phyloP scores from a whole-genome alignment of 768 basidiomycete genomes.

The Phanerochaete carnosa region DNA sequence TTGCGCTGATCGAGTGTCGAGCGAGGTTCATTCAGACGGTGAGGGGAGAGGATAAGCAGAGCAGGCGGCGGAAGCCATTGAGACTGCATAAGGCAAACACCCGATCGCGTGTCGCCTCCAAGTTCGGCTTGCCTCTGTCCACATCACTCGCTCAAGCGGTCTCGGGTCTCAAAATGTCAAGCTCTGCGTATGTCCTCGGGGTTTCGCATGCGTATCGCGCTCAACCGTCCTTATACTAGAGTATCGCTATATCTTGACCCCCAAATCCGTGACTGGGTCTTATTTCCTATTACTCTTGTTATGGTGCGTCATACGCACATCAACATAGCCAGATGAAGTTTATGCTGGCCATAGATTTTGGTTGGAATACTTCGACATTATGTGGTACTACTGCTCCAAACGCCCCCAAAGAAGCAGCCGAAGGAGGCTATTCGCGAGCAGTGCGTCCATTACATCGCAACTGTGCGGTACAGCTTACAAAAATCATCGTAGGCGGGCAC shows the following conservation, averaged over 20 bases:
- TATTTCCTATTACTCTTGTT: constrained; percentile 95
- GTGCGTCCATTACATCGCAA: constrained; percentile 43
- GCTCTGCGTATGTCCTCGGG: constrained; percentile 22
- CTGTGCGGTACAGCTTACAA: not conserved
- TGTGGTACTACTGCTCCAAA: constrained; percentile 81
- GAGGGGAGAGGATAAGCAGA: constrained; percentile 1
- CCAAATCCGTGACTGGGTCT: constrained; percentile 90
- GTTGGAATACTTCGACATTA: constrained; percentile 93
- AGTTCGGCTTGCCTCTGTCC: not conserved
- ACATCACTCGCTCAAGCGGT: not conserved
- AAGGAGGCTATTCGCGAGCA: constrained; percentile 87
- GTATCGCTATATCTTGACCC: constrained; percentile 81
- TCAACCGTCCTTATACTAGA: constrained; percentile 22
- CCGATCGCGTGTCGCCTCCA: constrained; percentile 2
- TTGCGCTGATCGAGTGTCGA: constrained; percentile 78
- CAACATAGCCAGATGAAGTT: constrained; percentile 6
- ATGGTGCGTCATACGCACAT: constrained; percentile 61
- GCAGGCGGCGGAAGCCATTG: constrained; percentile 4
- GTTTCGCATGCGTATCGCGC: not conserved
- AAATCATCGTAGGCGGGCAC: constrained; percentile 53
- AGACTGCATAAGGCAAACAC: constrained; percentile 9
- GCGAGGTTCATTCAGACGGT: constrained; percentile 71
- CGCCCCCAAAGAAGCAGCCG: constrained; percentile 76
- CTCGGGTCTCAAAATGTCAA: constrained; percentile 25
- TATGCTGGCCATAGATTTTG: constrained; percentile 56